Conservation (phyloP, 495 filamentous ascomycete species). For the Elaphomyces granulatus region DNA sequence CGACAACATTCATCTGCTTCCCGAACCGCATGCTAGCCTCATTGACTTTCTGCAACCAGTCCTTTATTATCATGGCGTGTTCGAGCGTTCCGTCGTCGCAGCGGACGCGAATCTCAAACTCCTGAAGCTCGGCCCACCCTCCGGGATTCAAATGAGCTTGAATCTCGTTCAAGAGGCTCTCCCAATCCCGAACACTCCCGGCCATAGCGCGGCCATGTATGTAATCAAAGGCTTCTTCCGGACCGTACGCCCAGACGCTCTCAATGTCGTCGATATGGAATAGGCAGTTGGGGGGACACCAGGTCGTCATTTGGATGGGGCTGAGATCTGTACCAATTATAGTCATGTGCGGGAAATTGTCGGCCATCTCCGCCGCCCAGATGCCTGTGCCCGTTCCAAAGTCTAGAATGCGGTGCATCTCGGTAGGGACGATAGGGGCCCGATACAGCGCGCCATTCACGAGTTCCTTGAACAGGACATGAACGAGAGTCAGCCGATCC, state of each 20-base stretch:
- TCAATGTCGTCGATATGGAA: constrained; percentile 39
- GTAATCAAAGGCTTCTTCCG: constrained; percentile 29
- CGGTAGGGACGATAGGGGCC: constrained; percentile 29
- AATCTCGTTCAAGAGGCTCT: background rate
- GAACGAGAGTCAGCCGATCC: constrained; percentile 54
- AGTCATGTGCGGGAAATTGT: constrained; percentile 39
- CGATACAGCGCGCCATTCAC: constrained; percentile 38
- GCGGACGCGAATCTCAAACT: constrained; percentile 26
- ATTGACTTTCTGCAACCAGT: constrained; percentile 18
- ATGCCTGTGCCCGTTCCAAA: constrained; percentile 44
- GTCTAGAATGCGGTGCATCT: constrained; percentile 25
- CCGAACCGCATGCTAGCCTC: constrained; percentile 24
- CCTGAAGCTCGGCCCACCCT: constrained; percentile 41
- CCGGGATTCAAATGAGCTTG: background rate
- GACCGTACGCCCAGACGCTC: constrained; percentile 33
- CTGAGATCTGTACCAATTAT: constrained; percentile 52
- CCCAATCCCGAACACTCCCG: constrained; percentile 2
- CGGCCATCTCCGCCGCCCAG: constrained; percentile 50
- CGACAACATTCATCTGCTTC: constrained; percentile 24
- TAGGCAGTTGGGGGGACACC: constrained; percentile 33
- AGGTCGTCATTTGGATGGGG: constrained; percentile 36
- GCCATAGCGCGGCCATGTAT: constrained; percentile 20
- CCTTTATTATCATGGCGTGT: constrained; percentile 11
- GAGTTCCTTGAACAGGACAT: constrained; percentile 41
- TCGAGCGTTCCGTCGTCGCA: constrained; percentile 28